Percentiles rank a stretch among this genome's conserved stretches.
phyloP scores from a whole-genome alignment of 495 filamentous ascomycete genomes.

The Trichodelitschia bisporula region DNA sequence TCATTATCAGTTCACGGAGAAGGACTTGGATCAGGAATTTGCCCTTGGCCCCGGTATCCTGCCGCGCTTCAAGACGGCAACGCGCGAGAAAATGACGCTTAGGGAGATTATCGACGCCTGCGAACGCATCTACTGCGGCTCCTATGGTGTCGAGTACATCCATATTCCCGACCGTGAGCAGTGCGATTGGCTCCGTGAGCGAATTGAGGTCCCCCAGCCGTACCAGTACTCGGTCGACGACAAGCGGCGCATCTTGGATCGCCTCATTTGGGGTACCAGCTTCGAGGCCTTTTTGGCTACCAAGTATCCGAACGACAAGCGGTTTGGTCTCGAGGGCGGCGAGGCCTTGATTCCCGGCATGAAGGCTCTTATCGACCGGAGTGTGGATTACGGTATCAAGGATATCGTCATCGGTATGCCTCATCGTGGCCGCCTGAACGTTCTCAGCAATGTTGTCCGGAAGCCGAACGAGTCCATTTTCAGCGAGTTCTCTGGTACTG shows the following conservation, averaged over 20 bases:
- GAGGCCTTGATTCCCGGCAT: conserved; percentile 93
- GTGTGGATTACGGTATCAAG: conserved; percentile 93
- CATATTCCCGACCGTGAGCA: conserved; percentile 94
- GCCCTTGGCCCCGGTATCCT: conserved; percentile 83
- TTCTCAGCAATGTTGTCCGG: conserved; percentile 91
- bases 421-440: conserved; percentile 92
- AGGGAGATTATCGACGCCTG: conserved; percentile 83
- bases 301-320: conserved; percentile 98
- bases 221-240: conserved; percentile 94
- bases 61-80: conserved; percentile 70
- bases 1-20: conserved; percentile 84
- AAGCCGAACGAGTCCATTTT: conserved; percentile 99
- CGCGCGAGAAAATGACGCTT: conserved; percentile 83
- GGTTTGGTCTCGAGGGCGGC: conserved; percentile 92
- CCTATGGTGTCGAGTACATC: conserved; percentile 93
- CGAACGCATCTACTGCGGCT: conserved; percentile 88
- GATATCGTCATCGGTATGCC: conserved; percentile 99
- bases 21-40: conserved; percentile 84
- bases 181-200: conserved; percentile 92
- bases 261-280: conserved; percentile 91
- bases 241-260: conserved; percentile 90
- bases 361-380: conserved; percentile 96
- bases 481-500: conserved; percentile 81
- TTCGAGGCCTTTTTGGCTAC: conserved; percentile 87
- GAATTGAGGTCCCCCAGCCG: conserved; percentile 76